These are phyloP conservation scores for Leccinum cinnamomeum DNA, from an alignment of 1,284 basidiomycete genomes.

Conservation along the genomic window DNA sequence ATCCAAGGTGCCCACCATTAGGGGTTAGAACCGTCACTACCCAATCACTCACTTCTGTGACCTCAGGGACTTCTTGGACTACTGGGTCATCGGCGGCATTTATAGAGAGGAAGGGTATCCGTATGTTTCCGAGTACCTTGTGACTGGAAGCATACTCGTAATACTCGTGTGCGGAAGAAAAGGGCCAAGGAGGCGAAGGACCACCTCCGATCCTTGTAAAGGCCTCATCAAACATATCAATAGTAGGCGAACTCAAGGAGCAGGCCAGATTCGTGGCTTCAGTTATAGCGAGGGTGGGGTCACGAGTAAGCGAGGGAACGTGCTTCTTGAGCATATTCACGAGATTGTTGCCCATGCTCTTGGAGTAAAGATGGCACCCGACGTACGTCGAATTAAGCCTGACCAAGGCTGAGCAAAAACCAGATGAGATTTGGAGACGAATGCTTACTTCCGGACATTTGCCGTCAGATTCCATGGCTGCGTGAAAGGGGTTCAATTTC, in stretches of 20 bases:
- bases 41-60: conserved; percentile 59
- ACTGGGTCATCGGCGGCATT: conserved; percentile 94
- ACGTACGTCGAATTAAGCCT: conserved; percentile 68
- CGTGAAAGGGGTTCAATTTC: conserved; percentile 14
- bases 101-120: conserved; percentile 77
- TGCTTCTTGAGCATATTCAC: conserved; percentile 67
- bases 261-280: conserved; percentile 47
- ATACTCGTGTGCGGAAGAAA: conserved; percentile 76
- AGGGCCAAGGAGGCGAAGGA: conserved; percentile 77
- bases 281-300: conserved; percentile 53
- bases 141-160: conserved; percentile 72
- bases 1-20: conserved; percentile 92
- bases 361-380: conserved; percentile 76
- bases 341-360: conserved; percentile 82
- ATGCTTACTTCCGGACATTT: conserved; percentile 55
- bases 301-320: conserved; percentile 46
- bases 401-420: conserved; percentile 11
- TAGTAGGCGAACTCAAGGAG: conserved; percentile 51
- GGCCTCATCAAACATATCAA: conserved; percentile 62
- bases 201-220: conserved; percentile 82
- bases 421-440: conserved; percentile 18
- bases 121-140: conserved; percentile 54
- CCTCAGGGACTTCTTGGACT: conserved; percentile 60
- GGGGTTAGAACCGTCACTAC: conserved; percentile 75
- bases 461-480: conserved; percentile 77